Evolutionary conservation across 129 eudicot genomes (phyloP).

Genomic region (Chrysanthemum lavandulifolium): DNA sequence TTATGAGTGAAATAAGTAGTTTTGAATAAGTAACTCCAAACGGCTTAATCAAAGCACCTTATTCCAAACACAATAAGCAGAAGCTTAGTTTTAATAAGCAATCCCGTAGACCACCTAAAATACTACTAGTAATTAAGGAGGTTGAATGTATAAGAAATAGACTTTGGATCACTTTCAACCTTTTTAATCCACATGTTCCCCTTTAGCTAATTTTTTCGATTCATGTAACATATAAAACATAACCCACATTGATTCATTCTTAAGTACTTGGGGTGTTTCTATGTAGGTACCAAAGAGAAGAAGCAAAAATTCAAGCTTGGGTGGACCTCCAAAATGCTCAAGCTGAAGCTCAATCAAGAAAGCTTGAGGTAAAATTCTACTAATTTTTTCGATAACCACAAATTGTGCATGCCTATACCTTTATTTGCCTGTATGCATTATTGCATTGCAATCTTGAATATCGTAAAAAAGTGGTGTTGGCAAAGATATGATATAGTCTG

Average conservation of each 20-base stretch:
- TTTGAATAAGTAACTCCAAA: not conserved
- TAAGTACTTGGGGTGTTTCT: not conserved
- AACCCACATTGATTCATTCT: too few species aligned
- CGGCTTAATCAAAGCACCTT: too few species aligned
- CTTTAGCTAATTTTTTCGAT: not conserved
- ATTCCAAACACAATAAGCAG: too few species aligned
- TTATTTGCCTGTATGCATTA: not conserved
- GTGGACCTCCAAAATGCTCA: slow-evolving; percentile 83
- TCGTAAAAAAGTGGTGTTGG: not conserved
- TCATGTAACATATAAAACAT: not conserved
- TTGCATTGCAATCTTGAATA: not conserved
- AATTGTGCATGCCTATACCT: too few species aligned
- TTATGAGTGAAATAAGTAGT: not conserved
- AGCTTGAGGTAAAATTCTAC: slow-evolving; percentile 63
- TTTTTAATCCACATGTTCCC: not conserved
- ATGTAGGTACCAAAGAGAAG: slow-evolving; percentile 85
- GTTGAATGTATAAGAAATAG: not conserved
- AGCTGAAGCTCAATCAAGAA: slow-evolving; percentile 91
- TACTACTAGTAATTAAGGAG: not conserved
- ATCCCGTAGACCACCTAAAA: too few species aligned
- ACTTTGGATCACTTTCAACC: not conserved
- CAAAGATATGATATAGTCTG: too few species aligned
- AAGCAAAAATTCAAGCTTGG: slow-evolving; percentile 93
- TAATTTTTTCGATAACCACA: not conserved
- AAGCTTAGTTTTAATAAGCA: too few species aligned